Conservation (phyloP, 2,329 filamentous ascomycete species). For the Cytospora piceae region DNA sequence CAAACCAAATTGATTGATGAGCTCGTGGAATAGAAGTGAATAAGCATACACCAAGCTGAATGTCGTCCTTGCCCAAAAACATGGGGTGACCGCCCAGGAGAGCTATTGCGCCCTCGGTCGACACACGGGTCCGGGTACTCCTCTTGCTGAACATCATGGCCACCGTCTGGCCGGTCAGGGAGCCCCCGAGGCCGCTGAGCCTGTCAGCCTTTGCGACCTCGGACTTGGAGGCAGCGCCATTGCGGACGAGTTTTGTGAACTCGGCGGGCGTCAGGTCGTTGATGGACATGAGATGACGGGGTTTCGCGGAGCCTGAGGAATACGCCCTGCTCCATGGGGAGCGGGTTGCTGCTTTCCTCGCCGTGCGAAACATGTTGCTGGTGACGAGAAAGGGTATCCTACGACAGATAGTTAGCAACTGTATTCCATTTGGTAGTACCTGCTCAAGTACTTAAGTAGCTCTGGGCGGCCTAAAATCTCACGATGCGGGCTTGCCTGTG, state of each 20-base stretch:
- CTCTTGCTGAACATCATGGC: slow-evolving; percentile 98
- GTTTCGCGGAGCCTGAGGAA: slow-evolving; percentile 45
- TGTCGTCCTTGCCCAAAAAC: slow-evolving; percentile 95
- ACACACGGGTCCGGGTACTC: slow-evolving; percentile 89
- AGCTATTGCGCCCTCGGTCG: slow-evolving; percentile 88
- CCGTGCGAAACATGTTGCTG: slow-evolving; percentile 33
- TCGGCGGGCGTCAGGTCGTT: slow-evolving; percentile 81
- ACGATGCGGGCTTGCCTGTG: not conserved
- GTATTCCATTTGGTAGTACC: not conserved
- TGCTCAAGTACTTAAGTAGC: not conserved
- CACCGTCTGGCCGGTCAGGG: slow-evolving; percentile 76
- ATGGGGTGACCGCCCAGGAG: slow-evolving; percentile 90
- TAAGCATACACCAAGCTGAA: slow-evolving; percentile 79
- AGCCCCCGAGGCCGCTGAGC: slow-evolving; percentile 61
- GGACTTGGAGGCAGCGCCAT: slow-evolving; percentile 77
- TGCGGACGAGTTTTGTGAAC: slow-evolving; percentile 79
- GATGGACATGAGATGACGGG: slow-evolving; percentile 91
- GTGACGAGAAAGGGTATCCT: not conserved
- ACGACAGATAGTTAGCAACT: not conserved
- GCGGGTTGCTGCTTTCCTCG: slow-evolving; percentile 34
- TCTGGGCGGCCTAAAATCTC: not conserved
- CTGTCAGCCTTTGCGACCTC: slow-evolving; percentile 72
- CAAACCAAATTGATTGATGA: not conserved
- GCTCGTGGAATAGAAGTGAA: slow-evolving; percentile 4
- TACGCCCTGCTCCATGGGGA: slow-evolving; percentile 49